phyloP scores from a whole-genome alignment of 345 rosid genomes.

The Syzygium grande region DNA sequence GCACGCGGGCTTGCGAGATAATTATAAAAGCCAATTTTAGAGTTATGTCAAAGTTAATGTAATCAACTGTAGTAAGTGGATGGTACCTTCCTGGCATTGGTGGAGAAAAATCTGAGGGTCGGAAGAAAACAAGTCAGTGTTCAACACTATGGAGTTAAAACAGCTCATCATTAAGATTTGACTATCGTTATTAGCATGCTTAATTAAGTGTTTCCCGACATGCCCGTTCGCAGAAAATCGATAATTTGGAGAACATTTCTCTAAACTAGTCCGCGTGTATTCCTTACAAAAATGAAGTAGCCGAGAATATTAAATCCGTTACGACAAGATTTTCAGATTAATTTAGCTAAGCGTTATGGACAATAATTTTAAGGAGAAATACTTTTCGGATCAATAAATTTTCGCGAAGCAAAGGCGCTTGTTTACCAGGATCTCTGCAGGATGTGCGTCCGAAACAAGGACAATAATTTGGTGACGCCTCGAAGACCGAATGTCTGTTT shows the following conservation, averaged over 20 bases:
- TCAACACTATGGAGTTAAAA: not conserved
- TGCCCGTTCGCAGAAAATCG: not conserved
- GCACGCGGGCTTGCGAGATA: not conserved
- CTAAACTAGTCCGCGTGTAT: not conserved
- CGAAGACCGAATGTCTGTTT: not conserved
- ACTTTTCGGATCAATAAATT: too few species aligned
- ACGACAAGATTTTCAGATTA: too few species aligned
- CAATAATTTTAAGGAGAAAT: too few species aligned
- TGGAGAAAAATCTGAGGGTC: not conserved
- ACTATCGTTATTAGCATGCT: not conserved
- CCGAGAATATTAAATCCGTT: too few species aligned
- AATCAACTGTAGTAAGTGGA: not conserved
- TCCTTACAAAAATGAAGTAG: not conserved
- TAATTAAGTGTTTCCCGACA: not conserved
- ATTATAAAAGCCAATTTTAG: not conserved
- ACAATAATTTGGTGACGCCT: not conserved
- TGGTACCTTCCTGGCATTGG: not conserved
- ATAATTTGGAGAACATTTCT: not conserved
- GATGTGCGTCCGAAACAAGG: too few species aligned
- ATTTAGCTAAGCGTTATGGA: too few species aligned
- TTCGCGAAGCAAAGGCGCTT: too few species aligned
- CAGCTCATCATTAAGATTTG: not conserved
- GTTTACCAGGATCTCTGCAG: too few species aligned
- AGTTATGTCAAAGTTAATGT: not conserved
- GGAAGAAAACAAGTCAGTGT: not conserved